Evolutionary conservation across 1,284 basidiomycete genomes (phyloP), one percentile per base, ranked within the genome.

Genomic region (Cutaneotrichosporon arboriforme): DNA sequence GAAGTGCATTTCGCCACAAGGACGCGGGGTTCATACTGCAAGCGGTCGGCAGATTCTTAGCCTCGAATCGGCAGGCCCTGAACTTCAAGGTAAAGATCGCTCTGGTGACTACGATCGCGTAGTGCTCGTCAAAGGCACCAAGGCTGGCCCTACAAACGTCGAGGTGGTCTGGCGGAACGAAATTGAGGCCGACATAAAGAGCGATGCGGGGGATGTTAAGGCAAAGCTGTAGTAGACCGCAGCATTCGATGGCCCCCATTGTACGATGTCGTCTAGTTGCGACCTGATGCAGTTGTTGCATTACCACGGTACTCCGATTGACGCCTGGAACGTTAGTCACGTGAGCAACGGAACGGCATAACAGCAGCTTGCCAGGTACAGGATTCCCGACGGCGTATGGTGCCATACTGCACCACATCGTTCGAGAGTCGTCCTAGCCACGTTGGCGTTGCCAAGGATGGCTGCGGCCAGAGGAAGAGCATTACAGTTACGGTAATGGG

Each of bases 91-190:
- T 15, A 20, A 41, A 13, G 47, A 31, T 4, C 34, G 51, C 4
- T 53, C 38, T 1, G 57, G 57, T 18, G 57, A 58, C 53, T 52
- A 38, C 31, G 51, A 52, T 37, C 53, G 57, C 18, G 53, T 58
- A 15, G 57, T 58, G 4, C 52, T 58, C 14, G 21, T 48, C 23
- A 40, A 39, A 23, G 26, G 38, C 37, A 33, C 35, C 37, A 40
- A 33, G 20, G 22, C 22, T 13, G 46, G 38, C n/a, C 46, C 46
- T 8, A 39, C 12, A 12, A 35, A 50, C 22, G 49, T 50, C 34
- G 41, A 44, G 12, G 22, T 38, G 2, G 23, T 37, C 21, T 37
- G 34, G 38, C 18, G 49, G 10, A 41, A 36, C 20, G 49, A 50
- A 22, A 41, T 48, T 13, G 14, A 15, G 17, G 36, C 36, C 15